Evolutionary conservation across 2,329 filamentous ascomycete species (phyloP), one percentile per base, ranked within the genome.

Genomic region (Penicillium sp.): DNA sequence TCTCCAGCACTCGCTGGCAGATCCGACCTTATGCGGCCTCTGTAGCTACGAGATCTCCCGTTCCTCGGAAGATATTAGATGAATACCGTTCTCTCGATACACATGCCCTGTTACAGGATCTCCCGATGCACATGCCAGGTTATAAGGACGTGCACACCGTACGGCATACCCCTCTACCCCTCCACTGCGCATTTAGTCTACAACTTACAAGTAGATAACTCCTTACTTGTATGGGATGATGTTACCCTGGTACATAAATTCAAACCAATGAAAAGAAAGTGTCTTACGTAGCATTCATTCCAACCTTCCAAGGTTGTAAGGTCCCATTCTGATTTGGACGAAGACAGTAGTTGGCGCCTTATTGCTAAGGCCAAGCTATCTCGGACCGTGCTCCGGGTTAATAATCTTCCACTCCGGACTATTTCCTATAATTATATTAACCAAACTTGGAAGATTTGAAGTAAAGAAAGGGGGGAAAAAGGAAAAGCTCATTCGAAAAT

Each of bases 1-100:
- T 63, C 65, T 60, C 64, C 62, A 62, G 58, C 60, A 62, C 64
- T 66, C 62, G 64, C 67, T 70, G 68, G 66, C 55, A 66, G 67
- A 67, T 67, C 68, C 64, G 61, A 66, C 64, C 67, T 59, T 63
- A 61, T 66, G 61, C 61, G 58, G 63, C 55, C 53, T 55, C 55
- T 47, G 55, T 62, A 52, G 58, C 57, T 71, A 70, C 73, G 73
- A 75, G 67, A 73, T 75, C 73, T 74, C 61, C 73, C 73, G 73
- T 66, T 54, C 67, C 68, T 75, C 73, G 73, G 73, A 63, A 68
- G 61, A 63, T 44, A 62, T 44, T 35, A 35, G 59, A 64, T 62
- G 55, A 53, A 64, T 64, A 49, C 41, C 2, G 15, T 51, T 38
- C 23, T 51, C 33, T 38, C 44, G 41, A 55, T 39, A 25, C 51